A percentile compares a stretch with the other conserved stretches of the same genome.
Conservation (phyloP, 2,329 filamentous ascomycete species). For the Nemania sp. region DNA sequence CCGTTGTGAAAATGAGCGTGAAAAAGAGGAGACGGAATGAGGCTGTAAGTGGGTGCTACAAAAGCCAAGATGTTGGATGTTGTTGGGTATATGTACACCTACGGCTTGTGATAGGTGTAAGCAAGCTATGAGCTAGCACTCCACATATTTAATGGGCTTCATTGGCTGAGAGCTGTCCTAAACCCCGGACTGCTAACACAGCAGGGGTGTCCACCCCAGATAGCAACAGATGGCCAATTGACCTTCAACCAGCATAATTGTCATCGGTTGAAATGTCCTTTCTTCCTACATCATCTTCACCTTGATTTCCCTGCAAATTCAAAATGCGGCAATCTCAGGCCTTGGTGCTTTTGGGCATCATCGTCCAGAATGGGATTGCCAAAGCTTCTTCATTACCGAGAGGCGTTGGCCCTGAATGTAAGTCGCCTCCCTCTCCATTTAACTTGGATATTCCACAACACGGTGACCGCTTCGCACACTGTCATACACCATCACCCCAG, state of each 20-base stretch:
- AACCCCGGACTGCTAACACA: background rate
- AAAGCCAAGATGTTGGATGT: background rate
- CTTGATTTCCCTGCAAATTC: slow-evolving; percentile 35
- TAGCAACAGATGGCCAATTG: slow-evolving; percentile 29
- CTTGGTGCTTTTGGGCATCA: slow-evolving; percentile 64
- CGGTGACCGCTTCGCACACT: background rate
- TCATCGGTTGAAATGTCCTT: slow-evolving; percentile 33
- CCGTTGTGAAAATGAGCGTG: slow-evolving; percentile 55
- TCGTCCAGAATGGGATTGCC: slow-evolving; percentile 62
- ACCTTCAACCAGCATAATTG: slow-evolving; percentile 11
- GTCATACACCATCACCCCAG: background rate
- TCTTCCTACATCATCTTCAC: slow-evolving; percentile 17
- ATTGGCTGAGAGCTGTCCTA: slow-evolving; percentile 35
- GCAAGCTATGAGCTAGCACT: background rate
- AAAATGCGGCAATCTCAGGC: slow-evolving; percentile 64
- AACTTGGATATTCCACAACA: slow-evolving; percentile 7
- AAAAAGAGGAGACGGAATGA: background rate
- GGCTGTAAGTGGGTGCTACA: background rate
- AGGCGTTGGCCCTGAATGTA: slow-evolving; percentile 93
- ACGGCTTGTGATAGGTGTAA: background rate
- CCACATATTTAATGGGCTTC: background rate
- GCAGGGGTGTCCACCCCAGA: slow-evolving; percentile 19
- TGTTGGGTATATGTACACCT: background rate
- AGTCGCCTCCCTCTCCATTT: slow-evolving; percentile 50
- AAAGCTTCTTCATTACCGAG: slow-evolving; percentile 79